A percentile compares a stretch with the other conserved stretches of the same genome.
phyloP scores from a whole-genome alignment of 169 alveolate species.

The Eimeria necatrix region DNA sequence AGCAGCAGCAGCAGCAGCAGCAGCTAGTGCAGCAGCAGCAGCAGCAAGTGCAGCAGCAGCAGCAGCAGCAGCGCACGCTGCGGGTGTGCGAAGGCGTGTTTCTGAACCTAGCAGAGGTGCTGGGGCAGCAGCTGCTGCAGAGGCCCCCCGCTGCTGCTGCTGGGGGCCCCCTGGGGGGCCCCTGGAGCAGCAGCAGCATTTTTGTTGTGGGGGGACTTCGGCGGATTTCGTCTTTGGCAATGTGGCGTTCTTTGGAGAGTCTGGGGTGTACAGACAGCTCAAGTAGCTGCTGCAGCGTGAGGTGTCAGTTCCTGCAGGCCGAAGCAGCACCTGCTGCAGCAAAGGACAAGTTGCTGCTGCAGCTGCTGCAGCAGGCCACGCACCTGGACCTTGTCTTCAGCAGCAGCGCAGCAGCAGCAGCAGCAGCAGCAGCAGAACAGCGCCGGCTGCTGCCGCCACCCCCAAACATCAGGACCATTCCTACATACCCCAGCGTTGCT shows the following conservation, averaged over 20 bases:
- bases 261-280: neutral
- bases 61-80: neutral
- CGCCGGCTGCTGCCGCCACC: neutral
- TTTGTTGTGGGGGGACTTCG: neutral
- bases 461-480: no score
- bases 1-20: no score
- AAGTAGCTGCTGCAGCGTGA: neutral
- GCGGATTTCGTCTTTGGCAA: neutral
- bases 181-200: neutral
- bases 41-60: neutral
- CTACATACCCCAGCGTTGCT: no score
- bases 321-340: neutral
- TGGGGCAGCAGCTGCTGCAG: neutral
- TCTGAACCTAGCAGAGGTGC: neutral
- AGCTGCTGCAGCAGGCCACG: no score
- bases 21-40: no score
- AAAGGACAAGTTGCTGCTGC: neutral
- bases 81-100: neutral
- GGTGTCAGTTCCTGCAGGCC: neutral
- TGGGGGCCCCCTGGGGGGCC: neutral
- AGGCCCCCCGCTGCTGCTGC: neutral
- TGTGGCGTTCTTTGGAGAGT: neutral
- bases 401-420: no score
- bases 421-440: no score
- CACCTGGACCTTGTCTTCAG: no score